A percentile compares a stretch with the other conserved stretches of the same genome.
Conservation (phyloP, 192 early-diverging fungal genomes). For the Coemansia sp. region DNA sequence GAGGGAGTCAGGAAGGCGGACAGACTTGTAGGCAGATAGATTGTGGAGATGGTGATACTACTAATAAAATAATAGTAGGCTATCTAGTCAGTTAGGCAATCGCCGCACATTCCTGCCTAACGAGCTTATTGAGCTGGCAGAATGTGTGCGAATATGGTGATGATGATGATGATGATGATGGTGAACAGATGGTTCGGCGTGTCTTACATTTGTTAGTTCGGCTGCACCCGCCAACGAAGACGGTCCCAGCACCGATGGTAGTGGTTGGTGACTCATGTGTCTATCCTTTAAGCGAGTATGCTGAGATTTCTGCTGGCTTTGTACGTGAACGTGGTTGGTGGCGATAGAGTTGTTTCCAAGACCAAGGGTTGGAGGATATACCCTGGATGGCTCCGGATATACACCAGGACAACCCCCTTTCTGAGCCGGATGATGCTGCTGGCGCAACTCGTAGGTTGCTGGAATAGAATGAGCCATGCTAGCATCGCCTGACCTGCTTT, state of each 20-base stretch:
- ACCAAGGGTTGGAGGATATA: constrained; percentile 41
- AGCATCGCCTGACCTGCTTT: background rate
- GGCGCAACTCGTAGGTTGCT: background rate
- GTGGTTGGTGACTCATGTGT: background rate
- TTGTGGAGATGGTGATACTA: background rate
- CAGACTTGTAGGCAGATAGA: background rate
- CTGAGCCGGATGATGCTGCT: background rate
- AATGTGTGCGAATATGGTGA: constrained; percentile 38
- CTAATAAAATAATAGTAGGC: too few relatives aligned
- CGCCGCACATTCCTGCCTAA: constrained; percentile 16
- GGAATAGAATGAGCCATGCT: background rate
- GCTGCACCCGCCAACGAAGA: background rate
- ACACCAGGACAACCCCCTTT: background rate
- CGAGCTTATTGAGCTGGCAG: constrained; percentile 25
- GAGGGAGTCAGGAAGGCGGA: background rate
- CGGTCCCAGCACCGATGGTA: background rate
- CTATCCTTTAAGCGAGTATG: background rate
- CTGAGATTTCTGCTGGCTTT: background rate
- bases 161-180: constrained; percentile 12
- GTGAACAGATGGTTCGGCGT: constrained; percentile 9
- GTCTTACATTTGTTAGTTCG: constrained; percentile 38
- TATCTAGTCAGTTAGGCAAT: constrained; percentile 15
- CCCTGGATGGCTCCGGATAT: constrained; percentile 10
- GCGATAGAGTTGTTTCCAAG: constrained; percentile 11
- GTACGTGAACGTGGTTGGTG: background rate